Evolutionary conservation across 768 basidiomycete genomes (phyloP).

Genomic region (Holtermanniella nyarrowii): DNA sequence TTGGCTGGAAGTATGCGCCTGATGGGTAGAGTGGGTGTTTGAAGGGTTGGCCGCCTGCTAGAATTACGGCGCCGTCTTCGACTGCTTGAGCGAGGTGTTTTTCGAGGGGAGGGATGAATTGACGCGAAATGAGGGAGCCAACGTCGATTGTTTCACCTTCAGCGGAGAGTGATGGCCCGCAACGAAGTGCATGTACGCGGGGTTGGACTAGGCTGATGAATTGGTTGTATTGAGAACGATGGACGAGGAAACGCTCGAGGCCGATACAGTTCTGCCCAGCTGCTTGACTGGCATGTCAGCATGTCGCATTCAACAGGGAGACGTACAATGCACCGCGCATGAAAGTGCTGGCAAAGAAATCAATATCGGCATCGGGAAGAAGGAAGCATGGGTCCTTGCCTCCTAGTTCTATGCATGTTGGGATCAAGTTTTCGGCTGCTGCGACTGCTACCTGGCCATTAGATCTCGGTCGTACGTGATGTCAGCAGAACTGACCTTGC

Average conservation of each 20-base stretch:
- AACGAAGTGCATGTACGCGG: constrained; percentile 58
- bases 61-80: constrained; percentile 55
- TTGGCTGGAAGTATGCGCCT: constrained; percentile 76
- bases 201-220: constrained; percentile 53
- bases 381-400: constrained; percentile 91
- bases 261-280: constrained; percentile 93
- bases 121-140: constrained; percentile 72
- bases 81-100: constrained; percentile 60
- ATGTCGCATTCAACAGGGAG: background rate
- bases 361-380: constrained; percentile 70
- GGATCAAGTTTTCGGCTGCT: constrained; percentile 77
- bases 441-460: constrained; percentile 54
- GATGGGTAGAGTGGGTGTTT: constrained; percentile 57
- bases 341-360: constrained; percentile 68
- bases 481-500: constrained; percentile 41
- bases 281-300: constrained; percentile 17
- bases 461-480: background rate
- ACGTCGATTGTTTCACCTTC: constrained; percentile 51
- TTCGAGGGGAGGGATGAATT: constrained; percentile 61
- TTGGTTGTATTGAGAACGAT: constrained; percentile 62
- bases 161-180: constrained; percentile 58
- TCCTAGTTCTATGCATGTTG: constrained; percentile 89
- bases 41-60: constrained; percentile 57
- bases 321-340: constrained; percentile 87
- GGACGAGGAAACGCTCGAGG: constrained; percentile 85